Evolutionary conservation across 352 stramenopile genomes (phyloP).

Genomic region (Phytophthora macrochlamydospora): DNA sequence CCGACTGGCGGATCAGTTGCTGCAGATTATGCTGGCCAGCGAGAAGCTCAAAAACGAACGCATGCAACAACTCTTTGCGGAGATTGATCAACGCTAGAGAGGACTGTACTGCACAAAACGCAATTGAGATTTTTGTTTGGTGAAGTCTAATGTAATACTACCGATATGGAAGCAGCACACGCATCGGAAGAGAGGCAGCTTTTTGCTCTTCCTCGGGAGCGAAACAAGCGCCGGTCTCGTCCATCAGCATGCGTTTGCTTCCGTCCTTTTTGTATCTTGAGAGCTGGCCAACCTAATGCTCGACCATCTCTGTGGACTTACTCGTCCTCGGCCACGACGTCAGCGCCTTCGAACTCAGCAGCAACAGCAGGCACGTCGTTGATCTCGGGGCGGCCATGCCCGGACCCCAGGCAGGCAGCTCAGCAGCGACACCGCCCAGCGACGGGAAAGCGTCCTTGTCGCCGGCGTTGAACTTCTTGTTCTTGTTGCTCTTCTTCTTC

Average conservation of each 20-base stretch:
- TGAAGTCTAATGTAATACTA: conserved; percentile 46
- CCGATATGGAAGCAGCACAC: conserved; percentile 36
- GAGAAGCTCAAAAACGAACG: conserved; percentile 73
- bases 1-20: conserved; percentile 74
- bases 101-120: conserved; percentile 18
- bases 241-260: conserved; percentile 28
- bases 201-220: conserved; percentile 27
- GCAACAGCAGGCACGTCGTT: conserved; percentile 42
- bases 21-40: conserved; percentile 68
- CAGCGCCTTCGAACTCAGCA: conserved; percentile 43
- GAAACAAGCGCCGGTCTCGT: conserved; percentile 11
- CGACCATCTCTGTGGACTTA: conserved; percentile 29
- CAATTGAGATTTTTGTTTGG: neutral
- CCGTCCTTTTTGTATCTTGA: conserved; percentile 27
- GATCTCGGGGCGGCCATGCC: conserved; percentile 48
- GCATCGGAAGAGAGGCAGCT: conserved; percentile 8
- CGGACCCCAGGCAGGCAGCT: conserved; percentile 63
- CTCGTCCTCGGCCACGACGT: conserved; percentile 50
- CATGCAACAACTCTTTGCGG: conserved; percentile 79
- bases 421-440: conserved; percentile 56
- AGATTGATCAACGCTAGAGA: conserved; percentile 46
- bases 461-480: conserved; percentile 84
- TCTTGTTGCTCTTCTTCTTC: conserved; percentile 77
- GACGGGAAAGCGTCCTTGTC: conserved; percentile 85
- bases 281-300: conserved; percentile 15